Percentiles rank a stretch among this genome's conserved stretches.
phyloP scores from a whole-genome alignment of 208 protist genomes.

The Entamoeba invadens region DNA sequence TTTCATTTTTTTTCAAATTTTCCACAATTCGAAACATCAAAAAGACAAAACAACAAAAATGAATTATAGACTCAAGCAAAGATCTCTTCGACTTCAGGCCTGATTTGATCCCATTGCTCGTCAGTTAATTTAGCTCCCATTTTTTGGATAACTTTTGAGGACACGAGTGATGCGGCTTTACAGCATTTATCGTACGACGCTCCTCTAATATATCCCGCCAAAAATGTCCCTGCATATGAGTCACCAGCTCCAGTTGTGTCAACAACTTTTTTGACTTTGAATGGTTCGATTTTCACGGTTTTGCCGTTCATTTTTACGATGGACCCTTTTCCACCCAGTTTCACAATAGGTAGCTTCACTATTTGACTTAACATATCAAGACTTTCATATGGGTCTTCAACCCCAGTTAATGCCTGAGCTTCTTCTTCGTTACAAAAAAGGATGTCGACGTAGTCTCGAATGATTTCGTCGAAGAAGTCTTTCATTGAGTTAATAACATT shows the following conservation, averaged over 20 bases:
- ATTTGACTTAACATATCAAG: not conserved
- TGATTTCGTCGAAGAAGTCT: not conserved
- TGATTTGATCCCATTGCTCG: not conserved
- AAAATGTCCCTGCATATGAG: slow-evolving; percentile 34
- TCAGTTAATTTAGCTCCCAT: not conserved
- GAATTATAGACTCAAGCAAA: not conserved
- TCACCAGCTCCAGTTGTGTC: slow-evolving; percentile 35
- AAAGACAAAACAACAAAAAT: too few relatives aligned
- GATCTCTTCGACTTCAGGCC: not conserved
- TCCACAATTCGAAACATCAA: too few relatives aligned
- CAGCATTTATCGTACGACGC: not conserved
- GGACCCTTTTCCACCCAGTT: not conserved
- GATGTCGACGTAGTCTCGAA: not conserved
- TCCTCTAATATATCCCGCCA: slow-evolving; percentile 1
- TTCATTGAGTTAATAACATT: not conserved
- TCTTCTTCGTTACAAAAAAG: not conserved
- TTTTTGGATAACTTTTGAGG: not conserved
- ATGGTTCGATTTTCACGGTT: not conserved
- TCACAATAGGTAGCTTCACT: not conserved
- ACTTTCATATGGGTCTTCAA: not conserved
- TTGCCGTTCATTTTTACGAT: slow-evolving; percentile 2
- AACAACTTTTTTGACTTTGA: slow-evolving; percentile 17
- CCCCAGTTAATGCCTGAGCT: not conserved
- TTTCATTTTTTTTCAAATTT: too few relatives aligned
- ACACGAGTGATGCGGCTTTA: not conserved